These are phyloP conservation scores for Teratosphaeria epicoccoides DNA, from an alignment of 2,329 filamentous ascomycete genomes.

Conservation along the genomic window DNA sequence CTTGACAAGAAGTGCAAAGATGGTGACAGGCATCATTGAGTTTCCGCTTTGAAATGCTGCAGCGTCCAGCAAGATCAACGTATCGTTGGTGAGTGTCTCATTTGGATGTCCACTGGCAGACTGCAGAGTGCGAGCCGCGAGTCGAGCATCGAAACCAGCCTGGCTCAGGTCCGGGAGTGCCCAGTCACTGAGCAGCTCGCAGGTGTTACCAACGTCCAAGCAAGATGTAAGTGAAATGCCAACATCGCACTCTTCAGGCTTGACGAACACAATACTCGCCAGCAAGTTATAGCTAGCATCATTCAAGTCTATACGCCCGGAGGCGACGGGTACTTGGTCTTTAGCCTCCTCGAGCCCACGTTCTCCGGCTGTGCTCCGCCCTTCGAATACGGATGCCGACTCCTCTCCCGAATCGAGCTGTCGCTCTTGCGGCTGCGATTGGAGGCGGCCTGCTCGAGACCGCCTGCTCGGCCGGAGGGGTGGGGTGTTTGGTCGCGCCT, in stretches of 20 bases:
- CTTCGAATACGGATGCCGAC: background rate
- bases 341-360: background rate
- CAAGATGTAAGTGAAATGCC: background rate
- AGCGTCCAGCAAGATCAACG: slow-evolving; percentile 11
- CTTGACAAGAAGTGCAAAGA: slow-evolving; percentile 13
- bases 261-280: background rate
- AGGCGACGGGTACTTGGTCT: background rate
- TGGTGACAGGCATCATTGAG: slow-evolving; percentile 3
- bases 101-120: slow-evolving; percentile 2
- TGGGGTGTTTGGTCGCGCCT: background rate
- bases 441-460: background rate
- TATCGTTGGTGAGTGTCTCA: slow-evolving; percentile 4
- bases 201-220: background rate
- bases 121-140: background rate
- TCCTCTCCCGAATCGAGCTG: background rate
- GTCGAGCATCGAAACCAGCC: background rate
- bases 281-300: background rate
- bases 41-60: slow-evolving; percentile 8
- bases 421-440: background rate
- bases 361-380: background rate
- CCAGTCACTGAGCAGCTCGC: background rate
- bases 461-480: background rate
- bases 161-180: background rate
- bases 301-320: background rate
- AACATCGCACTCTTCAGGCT: background rate